These are phyloP conservation scores for Paramecium sonneborni DNA, from an alignment of 73 alveolate genomes.

Conservation along the genomic window DNA sequence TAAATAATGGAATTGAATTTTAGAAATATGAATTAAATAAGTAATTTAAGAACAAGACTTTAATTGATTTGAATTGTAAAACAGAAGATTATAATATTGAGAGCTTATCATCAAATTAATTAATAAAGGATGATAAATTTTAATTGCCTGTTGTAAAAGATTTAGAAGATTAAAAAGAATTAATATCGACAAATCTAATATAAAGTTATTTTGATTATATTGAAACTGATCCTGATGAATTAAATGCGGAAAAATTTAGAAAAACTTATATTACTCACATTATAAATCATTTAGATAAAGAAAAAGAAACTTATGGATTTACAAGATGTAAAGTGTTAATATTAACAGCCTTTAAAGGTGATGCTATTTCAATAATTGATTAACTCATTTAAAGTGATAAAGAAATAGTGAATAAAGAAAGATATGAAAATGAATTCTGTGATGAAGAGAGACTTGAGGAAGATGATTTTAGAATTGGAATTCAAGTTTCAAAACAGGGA, in stretches of 20 bases:
- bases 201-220: slow-evolving; percentile 52
- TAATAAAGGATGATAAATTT: slow-evolving; percentile 18
- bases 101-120: neutral
- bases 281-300: neutral
- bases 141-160: neutral
- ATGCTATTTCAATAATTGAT: slow-evolving; percentile 55
- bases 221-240: slow-evolving; percentile 58
- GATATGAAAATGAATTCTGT: slow-evolving; percentile 55
- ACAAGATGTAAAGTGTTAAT: slow-evolving; percentile 62
- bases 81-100: slow-evolving; percentile 53
- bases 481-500: neutral
- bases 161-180: neutral
- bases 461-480: slow-evolving; percentile 67
- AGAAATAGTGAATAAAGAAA: slow-evolving; percentile 38
- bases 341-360: slow-evolving; percentile 65
- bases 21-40: slow-evolving; percentile 22
- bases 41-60: neutral
- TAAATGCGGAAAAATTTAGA: slow-evolving; percentile 31
- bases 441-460: slow-evolving; percentile 64
- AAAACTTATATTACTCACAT: slow-evolving; percentile 46
- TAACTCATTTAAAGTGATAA: slow-evolving; percentile 21
- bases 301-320: slow-evolving; percentile 41
- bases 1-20: slow-evolving; percentile 56
- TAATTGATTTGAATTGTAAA: neutral
- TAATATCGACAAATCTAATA: neutral